These are phyloP conservation scores for Colletotrichum abscissum DNA, from an alignment of 2,329 filamentous ascomycete genomes.

Conservation along the genomic window DNA sequence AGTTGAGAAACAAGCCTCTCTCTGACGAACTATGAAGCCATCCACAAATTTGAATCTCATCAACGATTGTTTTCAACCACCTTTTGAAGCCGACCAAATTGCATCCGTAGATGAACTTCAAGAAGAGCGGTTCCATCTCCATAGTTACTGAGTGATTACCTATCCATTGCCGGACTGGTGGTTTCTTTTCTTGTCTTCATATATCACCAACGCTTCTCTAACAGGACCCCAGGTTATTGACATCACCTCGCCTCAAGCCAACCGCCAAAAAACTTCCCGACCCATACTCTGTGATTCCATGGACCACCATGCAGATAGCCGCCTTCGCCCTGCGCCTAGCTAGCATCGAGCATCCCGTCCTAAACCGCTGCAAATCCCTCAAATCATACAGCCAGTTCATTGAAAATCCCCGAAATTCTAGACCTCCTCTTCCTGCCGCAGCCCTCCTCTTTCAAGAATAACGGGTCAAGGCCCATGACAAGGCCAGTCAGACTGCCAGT, in stretches of 20 bases:
- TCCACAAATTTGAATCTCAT: not conserved
- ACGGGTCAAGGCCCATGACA: not conserved
- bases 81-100: too few species aligned
- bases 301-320: constrained; percentile 21
- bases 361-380: not conserved
- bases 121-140: too few species aligned
- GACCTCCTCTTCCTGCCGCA: not conserved
- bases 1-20: not conserved
- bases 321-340: not conserved
- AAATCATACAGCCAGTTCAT: not conserved
- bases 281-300: not conserved
- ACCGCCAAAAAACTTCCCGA: constrained; percentile 7
- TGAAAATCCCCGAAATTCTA: constrained; percentile 29
- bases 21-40: not conserved
- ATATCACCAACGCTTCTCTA: constrained; percentile 5
- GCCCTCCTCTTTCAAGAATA: not conserved
- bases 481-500: too few species aligned
- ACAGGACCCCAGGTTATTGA: constrained; percentile 14
- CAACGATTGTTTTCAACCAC: too few species aligned
- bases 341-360: not conserved
- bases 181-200: not conserved
- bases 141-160: too few species aligned
- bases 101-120: too few species aligned
- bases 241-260: constrained; percentile 4
- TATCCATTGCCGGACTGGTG: not conserved